phyloP scores from a whole-genome alignment of 2,329 filamentous ascomycete genomes.

The Epichloe aotearoae region DNA sequence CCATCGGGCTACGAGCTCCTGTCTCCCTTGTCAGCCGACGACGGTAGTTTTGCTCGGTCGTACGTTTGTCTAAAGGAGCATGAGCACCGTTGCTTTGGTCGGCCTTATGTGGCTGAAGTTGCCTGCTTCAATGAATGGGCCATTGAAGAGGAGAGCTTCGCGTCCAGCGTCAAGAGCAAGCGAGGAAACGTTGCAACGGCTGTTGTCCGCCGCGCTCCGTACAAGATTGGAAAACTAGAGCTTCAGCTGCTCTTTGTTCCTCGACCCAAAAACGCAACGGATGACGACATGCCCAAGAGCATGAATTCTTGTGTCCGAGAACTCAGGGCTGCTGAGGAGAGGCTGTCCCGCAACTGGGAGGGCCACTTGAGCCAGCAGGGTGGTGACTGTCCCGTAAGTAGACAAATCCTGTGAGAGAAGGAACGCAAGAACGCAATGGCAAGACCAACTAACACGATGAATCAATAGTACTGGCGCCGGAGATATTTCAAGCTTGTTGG shows the following conservation, averaged over 20 bases:
- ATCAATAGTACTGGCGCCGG: slow-evolving; percentile 77
- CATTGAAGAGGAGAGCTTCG: slow-evolving; percentile 63
- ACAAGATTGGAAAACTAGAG: slow-evolving; percentile 89
- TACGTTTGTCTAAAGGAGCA: slow-evolving; percentile 93
- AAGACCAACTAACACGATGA: slow-evolving; percentile 22
- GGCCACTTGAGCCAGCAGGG: slow-evolving; percentile 91
- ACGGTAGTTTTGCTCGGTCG: slow-evolving; percentile 86
- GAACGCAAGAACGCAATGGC: not conserved
- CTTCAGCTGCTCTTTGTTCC: slow-evolving; percentile 91
- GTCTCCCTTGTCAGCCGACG: slow-evolving; percentile 72
- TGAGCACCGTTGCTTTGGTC: slow-evolving; percentile 75
- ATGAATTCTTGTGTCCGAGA: slow-evolving; percentile 95
- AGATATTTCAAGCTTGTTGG: slow-evolving; percentile 93
- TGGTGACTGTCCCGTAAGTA: slow-evolving; percentile 87
- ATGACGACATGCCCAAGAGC: slow-evolving; percentile 98
- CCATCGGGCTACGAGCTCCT: slow-evolving; percentile 76
- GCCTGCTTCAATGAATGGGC: slow-evolving; percentile 99
- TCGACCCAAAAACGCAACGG: slow-evolving; percentile 70
- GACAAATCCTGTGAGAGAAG: not conserved
- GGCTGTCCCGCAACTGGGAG: slow-evolving; percentile 67
- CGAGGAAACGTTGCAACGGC: slow-evolving; percentile 52
- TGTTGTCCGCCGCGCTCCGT: slow-evolving; percentile 76
- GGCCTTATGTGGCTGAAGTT: slow-evolving; percentile 76
- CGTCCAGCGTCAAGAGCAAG: slow-evolving; percentile 92
- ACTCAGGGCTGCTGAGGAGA: slow-evolving; percentile 77